Conservation (phyloP, 2,329 filamentous ascomycete genomes). For the Cladosporium austrohemisphaericum region DNA sequence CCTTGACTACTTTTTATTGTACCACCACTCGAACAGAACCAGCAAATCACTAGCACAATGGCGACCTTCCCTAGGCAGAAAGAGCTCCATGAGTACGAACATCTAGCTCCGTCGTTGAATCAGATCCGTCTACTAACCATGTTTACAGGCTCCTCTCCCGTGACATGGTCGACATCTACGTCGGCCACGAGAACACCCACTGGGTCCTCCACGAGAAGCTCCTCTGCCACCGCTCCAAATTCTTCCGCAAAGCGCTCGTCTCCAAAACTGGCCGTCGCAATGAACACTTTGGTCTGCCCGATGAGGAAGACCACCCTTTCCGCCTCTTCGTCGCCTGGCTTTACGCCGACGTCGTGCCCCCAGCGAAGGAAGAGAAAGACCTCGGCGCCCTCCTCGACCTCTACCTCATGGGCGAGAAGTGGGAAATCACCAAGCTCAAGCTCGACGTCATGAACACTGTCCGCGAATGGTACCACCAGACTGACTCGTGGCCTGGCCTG, state of each 20-base stretch:
- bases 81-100: constrained; percentile 11
- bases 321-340: constrained; percentile 53
- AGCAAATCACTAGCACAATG: constrained; percentile 7
- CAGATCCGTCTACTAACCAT: neutral
- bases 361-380: constrained; percentile 49
- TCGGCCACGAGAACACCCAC: constrained; percentile 52
- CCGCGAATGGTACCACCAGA: constrained; percentile 50
- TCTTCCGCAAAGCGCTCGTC: constrained; percentile 53
- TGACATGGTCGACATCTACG: constrained; percentile 55
- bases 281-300: constrained; percentile 46
- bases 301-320: constrained; percentile 51
- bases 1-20: no score
- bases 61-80: constrained; percentile 10
- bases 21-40: neutral
- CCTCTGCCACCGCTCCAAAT: constrained; percentile 51
- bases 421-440: constrained; percentile 47
- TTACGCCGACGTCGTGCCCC: constrained; percentile 47
- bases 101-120: neutral
- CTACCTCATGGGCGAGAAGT: constrained; percentile 53
- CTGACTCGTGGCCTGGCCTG: constrained; percentile 51
- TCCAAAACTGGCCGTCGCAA: constrained; percentile 33
- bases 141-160: constrained; percentile 48
- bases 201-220: constrained; percentile 56
- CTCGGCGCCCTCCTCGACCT: constrained; percentile 50
- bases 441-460: constrained; percentile 49